Evolutionary conservation across 2,329 filamentous ascomycete species (phyloP).

Genomic region (Pleurostoma richardsiae): DNA sequence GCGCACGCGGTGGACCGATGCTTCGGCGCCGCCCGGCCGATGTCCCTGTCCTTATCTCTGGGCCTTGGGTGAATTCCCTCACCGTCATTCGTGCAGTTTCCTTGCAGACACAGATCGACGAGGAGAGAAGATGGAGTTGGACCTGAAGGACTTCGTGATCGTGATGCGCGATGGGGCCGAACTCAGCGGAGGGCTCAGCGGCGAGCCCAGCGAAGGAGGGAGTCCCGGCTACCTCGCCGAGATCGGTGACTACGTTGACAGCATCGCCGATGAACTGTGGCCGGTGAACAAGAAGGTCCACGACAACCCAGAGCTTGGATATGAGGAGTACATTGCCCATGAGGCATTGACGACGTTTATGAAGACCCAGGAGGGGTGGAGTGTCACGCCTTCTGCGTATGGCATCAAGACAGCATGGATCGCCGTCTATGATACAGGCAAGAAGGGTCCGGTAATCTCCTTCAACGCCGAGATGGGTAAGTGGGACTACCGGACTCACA

Average conservation of each 20-base stretch:
- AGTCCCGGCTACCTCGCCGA: conserved; percentile 18
- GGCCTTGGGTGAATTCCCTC: too few relatives aligned
- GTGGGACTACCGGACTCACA: not conserved
- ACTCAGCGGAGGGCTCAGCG: too few relatives aligned
- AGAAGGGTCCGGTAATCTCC: conserved; percentile 37
- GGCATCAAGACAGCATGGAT: conserved; percentile 47
- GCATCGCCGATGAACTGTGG: conserved; percentile 31
- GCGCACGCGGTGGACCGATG: too few relatives aligned
- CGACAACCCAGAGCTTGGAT: conserved; percentile 44
- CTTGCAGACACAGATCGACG: too few relatives aligned
- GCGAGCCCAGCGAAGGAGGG: too few relatives aligned
- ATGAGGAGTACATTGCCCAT: conserved; percentile 43
- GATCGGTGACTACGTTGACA: conserved; percentile 32
- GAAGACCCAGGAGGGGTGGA: conserved; percentile 35
- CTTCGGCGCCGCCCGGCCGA: too few relatives aligned
- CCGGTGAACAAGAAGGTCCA: conserved; percentile 44
- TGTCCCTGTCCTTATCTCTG: too few relatives aligned
- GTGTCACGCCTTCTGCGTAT: conserved; percentile 45
- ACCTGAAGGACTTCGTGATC: too few relatives aligned
- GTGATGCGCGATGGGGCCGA: too few relatives aligned
- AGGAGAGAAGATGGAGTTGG: too few relatives aligned
- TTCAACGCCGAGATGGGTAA: conserved; percentile 44
- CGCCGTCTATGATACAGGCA: conserved; percentile 40
- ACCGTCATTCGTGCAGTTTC: too few relatives aligned
- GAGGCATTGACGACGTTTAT: conserved; percentile 43